Evolutionary conservation across 2,329 filamentous ascomycete species (phyloP).

Genomic region (Diaporthe amygdali): DNA sequence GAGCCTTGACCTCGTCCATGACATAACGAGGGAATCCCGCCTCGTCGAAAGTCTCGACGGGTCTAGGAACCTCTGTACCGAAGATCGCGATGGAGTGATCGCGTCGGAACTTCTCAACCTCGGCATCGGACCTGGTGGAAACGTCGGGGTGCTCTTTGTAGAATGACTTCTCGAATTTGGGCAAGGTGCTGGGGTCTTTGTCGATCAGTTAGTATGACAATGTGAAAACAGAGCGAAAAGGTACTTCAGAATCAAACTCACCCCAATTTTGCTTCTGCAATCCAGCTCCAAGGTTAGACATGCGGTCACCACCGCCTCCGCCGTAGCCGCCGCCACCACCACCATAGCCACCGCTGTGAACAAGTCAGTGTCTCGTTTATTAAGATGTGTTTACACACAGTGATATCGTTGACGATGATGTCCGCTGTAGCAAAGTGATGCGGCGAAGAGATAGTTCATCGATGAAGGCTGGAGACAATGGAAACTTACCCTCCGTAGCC

Average conservation of each 20-base stretch:
- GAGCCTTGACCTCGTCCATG: constrained; percentile 97
- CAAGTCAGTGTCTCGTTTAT: constrained; percentile 40
- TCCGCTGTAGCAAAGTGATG: neutral
- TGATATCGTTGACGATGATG: neutral
- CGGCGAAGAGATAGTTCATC: neutral
- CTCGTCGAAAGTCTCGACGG: constrained; percentile 96
- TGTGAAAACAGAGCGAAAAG: constrained; percentile 31
- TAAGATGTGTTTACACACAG: neutral
- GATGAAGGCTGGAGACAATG: constrained; percentile 22
- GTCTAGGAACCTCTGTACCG: constrained; percentile 84
- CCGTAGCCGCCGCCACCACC: constrained; percentile 52
- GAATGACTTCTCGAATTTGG: constrained; percentile 99
- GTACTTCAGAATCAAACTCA: constrained; percentile 51
- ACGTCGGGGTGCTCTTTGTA: constrained; percentile 95
- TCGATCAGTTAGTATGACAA: constrained; percentile 32
- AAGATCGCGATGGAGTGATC: constrained; percentile 84
- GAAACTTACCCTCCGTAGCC: constrained; percentile 39
- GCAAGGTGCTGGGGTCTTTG: constrained; percentile 75
- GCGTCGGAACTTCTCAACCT: constrained; percentile 88
- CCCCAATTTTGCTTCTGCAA: constrained; percentile 90
- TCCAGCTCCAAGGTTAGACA: constrained; percentile 87
- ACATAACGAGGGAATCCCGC: constrained; percentile 97
- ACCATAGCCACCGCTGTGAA: constrained; percentile 52
- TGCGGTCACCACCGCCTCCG: constrained; percentile 84
- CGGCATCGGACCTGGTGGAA: constrained; percentile 71